A percentile compares a stretch with the other conserved stretches of the same genome.
phyloP scores from a whole-genome alignment of 1,284 basidiomycete genomes.

The Ceratobasidium sp. region DNA sequence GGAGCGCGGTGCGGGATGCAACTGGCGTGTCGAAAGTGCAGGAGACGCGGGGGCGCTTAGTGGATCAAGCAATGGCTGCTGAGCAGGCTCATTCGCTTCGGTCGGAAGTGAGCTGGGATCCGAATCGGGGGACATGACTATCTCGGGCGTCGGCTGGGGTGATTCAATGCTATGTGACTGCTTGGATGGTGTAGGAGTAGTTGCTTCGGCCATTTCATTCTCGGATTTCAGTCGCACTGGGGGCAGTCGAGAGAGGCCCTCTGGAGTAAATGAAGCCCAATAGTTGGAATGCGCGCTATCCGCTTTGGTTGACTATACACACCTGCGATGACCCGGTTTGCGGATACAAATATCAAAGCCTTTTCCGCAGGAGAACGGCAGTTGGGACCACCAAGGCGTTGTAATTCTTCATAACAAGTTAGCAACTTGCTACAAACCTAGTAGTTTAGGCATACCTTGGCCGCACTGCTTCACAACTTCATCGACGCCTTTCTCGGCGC shows the following conservation, averaged over 20 bases:
- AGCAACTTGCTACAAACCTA: conserved; percentile 18
- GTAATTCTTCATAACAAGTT: conserved; percentile 65
- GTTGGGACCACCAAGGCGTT: conserved; percentile 66
- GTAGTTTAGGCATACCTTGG: conserved; percentile 61
- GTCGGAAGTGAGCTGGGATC: conserved; percentile 3
- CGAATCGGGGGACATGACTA: conserved; percentile 31
- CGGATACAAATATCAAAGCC: conserved; percentile 78
- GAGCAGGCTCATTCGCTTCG: background rate
- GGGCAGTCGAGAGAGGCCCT: conserved; percentile 73
- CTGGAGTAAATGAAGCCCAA: conserved; percentile 54
- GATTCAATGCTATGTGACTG: conserved; percentile 41
- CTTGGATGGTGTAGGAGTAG: conserved; percentile 51
- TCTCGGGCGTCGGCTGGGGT: conserved; percentile 32
- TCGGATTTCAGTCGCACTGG: conserved; percentile 72
- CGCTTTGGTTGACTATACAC: conserved; percentile 48
- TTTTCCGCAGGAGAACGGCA: conserved; percentile 81
- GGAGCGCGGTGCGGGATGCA: conserved; percentile 40
- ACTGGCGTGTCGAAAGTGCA: conserved; percentile 28
- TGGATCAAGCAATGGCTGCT: conserved; percentile 20
- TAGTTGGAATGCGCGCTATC: background rate
- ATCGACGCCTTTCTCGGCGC: conserved; percentile 60
- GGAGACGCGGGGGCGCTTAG: conserved; percentile 47
- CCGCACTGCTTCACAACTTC: conserved; percentile 78
- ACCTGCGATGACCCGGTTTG: conserved; percentile 87
- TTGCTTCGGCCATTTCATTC: conserved; percentile 58